phyloP scores from a whole-genome alignment of 768 basidiomycete genomes.

The Boletus reticuloceps region DNA sequence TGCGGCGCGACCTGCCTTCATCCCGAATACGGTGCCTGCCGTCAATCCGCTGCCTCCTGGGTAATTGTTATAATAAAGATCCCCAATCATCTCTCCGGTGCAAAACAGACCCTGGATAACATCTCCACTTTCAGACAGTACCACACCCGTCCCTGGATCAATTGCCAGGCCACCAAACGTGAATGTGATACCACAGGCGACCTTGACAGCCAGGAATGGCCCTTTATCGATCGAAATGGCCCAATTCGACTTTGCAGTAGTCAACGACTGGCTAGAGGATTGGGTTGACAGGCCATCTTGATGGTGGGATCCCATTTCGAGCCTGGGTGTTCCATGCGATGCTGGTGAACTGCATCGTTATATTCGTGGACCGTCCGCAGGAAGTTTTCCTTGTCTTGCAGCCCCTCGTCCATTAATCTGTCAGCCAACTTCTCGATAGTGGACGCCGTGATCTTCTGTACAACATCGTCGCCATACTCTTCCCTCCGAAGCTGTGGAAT shows the following conservation, averaged over 20 bases:
- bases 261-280: conserved; percentile 34
- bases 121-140: conserved; percentile 41
- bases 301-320: conserved; percentile 58
- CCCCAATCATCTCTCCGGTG: conserved; percentile 68
- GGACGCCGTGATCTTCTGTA: conserved; percentile 50
- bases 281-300: conserved; percentile 59
- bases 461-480: conserved; percentile 63
- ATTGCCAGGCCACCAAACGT: conserved; percentile 69
- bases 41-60: conserved; percentile 69
- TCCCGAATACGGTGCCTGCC: conserved; percentile 64
- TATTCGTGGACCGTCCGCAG: conserved; percentile 47
- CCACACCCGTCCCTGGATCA: conserved; percentile 51
- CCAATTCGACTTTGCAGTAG: conserved; percentile 66
- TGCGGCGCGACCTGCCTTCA: conserved; percentile 46
- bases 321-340: conserved; percentile 34
- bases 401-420: conserved; percentile 42
- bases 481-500: conserved; percentile 49
- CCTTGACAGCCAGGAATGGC: conserved; percentile 65
- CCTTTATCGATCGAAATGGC: conserved; percentile 50
- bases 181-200: conserved; percentile 69
- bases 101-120: conserved; percentile 58
- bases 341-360: conserved; percentile 46
- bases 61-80: conserved; percentile 62
- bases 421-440: conserved; percentile 50
- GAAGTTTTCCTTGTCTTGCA: conserved; percentile 42